phyloP scores from a whole-genome alignment of 2,329 filamentous ascomycete species.

The Ascocoryne sarcoides region DNA sequence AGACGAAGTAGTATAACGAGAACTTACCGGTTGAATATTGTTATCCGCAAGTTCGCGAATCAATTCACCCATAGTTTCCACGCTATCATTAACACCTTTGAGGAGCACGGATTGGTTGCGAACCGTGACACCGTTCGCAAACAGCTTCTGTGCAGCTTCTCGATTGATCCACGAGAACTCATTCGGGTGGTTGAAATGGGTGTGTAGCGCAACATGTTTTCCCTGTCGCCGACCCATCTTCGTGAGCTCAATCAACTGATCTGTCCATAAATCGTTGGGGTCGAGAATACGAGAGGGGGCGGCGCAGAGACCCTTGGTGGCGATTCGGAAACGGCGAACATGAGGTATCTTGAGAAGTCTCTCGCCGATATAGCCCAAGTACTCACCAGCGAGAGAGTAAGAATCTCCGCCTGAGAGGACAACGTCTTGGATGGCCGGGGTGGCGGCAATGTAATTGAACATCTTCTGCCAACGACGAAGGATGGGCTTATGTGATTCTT shows the following conservation, averaged over 20 bases:
- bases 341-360: conserved; percentile 48
- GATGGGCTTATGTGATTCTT: conserved; percentile 33
- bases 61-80: conserved; percentile 42
- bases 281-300: conserved; percentile 48
- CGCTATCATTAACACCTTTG: conserved; percentile 48
- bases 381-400: conserved; percentile 45
- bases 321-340: conserved; percentile 51
- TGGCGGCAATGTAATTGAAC: conserved; percentile 47
- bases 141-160: conserved; percentile 41
- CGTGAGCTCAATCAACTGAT: conserved; percentile 42
- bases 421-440: conserved; percentile 43
- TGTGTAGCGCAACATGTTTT: conserved; percentile 54
- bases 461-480: conserved; percentile 42
- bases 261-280: conserved; percentile 42
- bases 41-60: conserved; percentile 47
- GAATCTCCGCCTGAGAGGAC: conserved; percentile 56
- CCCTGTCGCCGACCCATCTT: conserved; percentile 42
- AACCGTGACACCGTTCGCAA: conserved; percentile 43
- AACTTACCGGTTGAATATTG: conserved; percentile 46
- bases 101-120: conserved; percentile 54
- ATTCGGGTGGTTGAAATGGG: conserved; percentile 55
- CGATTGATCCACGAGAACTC: conserved; percentile 54
- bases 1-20: no score
- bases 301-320: conserved; percentile 53
- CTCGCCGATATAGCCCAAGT: conserved; percentile 45